Percentiles rank a stretch among this genome's conserved stretches.
Conservation (phyloP, 2,329 filamentous ascomycete genomes). For the Aspergillus tamarii region DNA sequence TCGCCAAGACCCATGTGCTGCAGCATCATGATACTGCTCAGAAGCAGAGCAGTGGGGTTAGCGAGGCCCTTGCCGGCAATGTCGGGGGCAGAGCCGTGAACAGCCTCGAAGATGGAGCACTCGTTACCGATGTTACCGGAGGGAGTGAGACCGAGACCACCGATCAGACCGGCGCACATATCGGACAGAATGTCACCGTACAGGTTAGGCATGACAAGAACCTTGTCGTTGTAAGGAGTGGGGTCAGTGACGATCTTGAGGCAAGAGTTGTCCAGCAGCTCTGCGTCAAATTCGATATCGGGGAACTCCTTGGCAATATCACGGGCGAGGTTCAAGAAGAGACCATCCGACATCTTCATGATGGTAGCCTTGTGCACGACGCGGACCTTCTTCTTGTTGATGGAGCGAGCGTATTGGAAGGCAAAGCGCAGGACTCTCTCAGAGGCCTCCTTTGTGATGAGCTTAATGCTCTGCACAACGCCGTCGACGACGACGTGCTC, state of each 20-base stretch:
- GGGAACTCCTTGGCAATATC: slow-evolving; percentile 95
- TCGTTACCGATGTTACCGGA: slow-evolving; percentile 99
- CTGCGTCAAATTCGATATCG: slow-evolving; percentile 91
- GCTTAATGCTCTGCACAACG: slow-evolving; percentile 99
- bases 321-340: slow-evolving; percentile 87
- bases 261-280: slow-evolving; percentile 99
- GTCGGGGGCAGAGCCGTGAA: slow-evolving; percentile 95
- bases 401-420: slow-evolving; percentile 94
- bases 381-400: slow-evolving; percentile 94
- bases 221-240: slow-evolving; percentile 97
- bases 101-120: slow-evolving; percentile 99
- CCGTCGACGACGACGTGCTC: slow-evolving; percentile 98
- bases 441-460: slow-evolving; percentile 92
- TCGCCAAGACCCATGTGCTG: slow-evolving; percentile 92
- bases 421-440: slow-evolving; percentile 96
- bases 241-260: slow-evolving; percentile 98
- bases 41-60: slow-evolving; percentile 94
- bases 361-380: slow-evolving; percentile 99
- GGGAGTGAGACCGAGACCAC: slow-evolving; percentile 93
- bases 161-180: slow-evolving; percentile 98
- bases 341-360: slow-evolving; percentile 99
- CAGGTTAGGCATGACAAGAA: slow-evolving; percentile 95
- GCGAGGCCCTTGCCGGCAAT: slow-evolving; percentile 95
- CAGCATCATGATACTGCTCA: slow-evolving; percentile 99
- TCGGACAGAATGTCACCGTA: slow-evolving; percentile 99